Base-by-base conservation (phyloP, 169 alveolate genomes). In the Plasmodium berghei region DNA sequence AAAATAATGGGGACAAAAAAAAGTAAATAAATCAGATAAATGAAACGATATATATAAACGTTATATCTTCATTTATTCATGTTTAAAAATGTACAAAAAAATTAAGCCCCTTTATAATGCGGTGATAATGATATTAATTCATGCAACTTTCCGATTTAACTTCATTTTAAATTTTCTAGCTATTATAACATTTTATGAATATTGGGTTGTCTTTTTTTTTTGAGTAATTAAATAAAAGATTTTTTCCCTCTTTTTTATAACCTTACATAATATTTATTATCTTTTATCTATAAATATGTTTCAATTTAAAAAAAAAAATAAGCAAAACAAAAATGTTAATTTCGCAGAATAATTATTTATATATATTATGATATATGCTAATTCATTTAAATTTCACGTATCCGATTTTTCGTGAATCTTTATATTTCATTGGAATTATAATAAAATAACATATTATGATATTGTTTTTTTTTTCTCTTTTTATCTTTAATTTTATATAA, bases 151-250 rank as follows among this genome's bases (percentile, higher is more conserved):
- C 22, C 22, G 34, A 40, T 49, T 72, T 54, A n/a, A 24, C 45
- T 34, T 18, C 85, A 54, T 58, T 24, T 42, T 42, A 20, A 24
- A 52, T 72, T 72, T 54, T 26, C 22, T 49, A 24, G 20, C 45
- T 54, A 62, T 62, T 72, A 42, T 24, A 72, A 72, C 20, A 72
- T 45, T 48, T 40, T 12, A 16, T 72, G 69, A 54, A 54, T 20
- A 22, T 24, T 5, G 66, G 46, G 52, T 20, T 72, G 62, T 72
- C 85, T 72, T 72, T 72, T 72, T 72, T 52, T 54, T 72, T 26
- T 72, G 8, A 34, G 42, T 1, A 34, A 34, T 34, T 34, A 34
- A 34, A 34, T 34, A 34, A 34, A 34, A 34, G 42, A 34, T 24
- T 18, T 58, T 58, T 12, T 58, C 59, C 59, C 59, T 52, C n/a